Evolutionary conservation across 306 rosid species (phyloP).

Genomic region (Ceratonia siliqua): DNA sequence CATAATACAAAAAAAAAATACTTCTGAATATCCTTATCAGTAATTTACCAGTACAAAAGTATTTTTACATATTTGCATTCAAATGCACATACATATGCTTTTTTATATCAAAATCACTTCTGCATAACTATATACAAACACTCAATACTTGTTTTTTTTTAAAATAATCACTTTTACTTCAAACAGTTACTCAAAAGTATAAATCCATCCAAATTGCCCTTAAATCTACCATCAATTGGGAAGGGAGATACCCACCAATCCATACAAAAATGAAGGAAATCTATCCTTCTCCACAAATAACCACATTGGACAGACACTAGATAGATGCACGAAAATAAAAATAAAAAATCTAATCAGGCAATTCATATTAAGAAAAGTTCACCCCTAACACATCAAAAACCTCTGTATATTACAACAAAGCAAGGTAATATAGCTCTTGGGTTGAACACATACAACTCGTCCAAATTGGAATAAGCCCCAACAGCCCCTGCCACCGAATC

Average conservation of each 20-base stretch:
- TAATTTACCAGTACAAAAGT: too few species aligned
- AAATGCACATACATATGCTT: too few species aligned
- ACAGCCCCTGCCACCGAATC: conserved; percentile 77
- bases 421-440: conserved; percentile 93
- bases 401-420: conserved; percentile 91
- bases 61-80: too few species aligned
- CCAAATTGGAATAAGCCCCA: conserved; percentile 88
- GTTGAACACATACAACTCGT: conserved; percentile 78
- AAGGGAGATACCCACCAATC: conserved; percentile 20
- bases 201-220: too few species aligned
- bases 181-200: too few species aligned
- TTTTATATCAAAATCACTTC: too few species aligned
- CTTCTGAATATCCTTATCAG: too few species aligned
- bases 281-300: not conserved
- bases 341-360: not conserved
- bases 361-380: conserved; percentile 3
- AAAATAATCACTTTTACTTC: too few species aligned
- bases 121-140: too few species aligned
- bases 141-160: too few species aligned
- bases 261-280: conserved; percentile 34
- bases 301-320: conserved; percentile 4
- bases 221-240: conserved; percentile 22
- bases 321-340: conserved; percentile 8
- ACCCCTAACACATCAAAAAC: conserved; percentile 45
- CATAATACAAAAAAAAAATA: too few species aligned